These are phyloP conservation scores for Elsinoe batatas DNA, from an alignment of 2,329 filamentous ascomycete genomes.

Conservation along the genomic window DNA sequence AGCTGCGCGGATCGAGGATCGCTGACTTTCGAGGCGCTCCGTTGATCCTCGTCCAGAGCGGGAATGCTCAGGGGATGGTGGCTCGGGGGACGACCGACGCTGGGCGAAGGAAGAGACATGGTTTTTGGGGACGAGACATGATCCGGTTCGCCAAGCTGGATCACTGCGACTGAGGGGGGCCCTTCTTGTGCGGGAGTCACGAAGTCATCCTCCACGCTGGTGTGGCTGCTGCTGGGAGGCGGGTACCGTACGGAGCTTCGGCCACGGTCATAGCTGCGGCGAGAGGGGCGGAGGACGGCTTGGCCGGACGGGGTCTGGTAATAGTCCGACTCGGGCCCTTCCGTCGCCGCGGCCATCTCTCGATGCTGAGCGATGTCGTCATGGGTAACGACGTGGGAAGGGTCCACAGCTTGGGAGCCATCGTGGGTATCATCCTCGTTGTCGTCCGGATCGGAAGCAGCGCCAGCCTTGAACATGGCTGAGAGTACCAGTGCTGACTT, in stretches of 20 bases:
- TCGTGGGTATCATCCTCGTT: neutral
- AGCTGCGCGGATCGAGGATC: neutral
- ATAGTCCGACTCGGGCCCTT: neutral
- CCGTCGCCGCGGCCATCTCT: neutral
- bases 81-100: neutral
- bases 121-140: neutral
- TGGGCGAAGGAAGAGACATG: neutral
- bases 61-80: neutral
- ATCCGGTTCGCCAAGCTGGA: neutral
- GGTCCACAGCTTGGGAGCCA: neutral
- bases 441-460: neutral
- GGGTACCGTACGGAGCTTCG: neutral
- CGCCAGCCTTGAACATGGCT: conserved; percentile 43
- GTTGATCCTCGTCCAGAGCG: neutral
- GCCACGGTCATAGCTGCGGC: neutral
- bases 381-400: neutral
- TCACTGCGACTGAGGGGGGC: neutral
- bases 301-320: neutral
- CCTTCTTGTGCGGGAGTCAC: neutral
- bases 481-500: conserved; percentile 65
- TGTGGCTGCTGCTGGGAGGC: neutral
- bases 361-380: neutral
- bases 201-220: neutral
- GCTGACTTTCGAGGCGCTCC: neutral
- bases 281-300: neutral